A percentile compares a stretch with the other conserved stretches of the same genome.
Conservation (phyloP, 2,329 filamentous ascomycete species). For the Botrytis paeoniae region DNA sequence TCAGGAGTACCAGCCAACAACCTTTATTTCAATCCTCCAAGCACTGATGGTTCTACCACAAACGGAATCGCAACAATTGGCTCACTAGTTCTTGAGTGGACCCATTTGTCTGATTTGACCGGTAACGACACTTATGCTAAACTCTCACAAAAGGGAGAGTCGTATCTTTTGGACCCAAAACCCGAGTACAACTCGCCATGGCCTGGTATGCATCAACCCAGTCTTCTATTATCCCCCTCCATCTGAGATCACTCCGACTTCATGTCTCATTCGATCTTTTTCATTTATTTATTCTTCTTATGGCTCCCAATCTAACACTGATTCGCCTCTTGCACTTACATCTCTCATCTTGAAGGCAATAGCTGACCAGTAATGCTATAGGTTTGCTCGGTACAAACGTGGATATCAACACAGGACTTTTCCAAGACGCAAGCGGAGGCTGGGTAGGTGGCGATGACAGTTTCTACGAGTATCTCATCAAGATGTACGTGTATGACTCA, state of each 20-base stretch:
- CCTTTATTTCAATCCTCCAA: slow-evolving; percentile 56
- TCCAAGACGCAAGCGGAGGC: slow-evolving; percentile 64
- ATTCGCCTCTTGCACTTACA: not conserved
- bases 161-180: slow-evolving; percentile 64
- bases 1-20: slow-evolving; percentile 72
- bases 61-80: slow-evolving; percentile 77
- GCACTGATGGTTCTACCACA: slow-evolving; percentile 48
- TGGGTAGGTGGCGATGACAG: slow-evolving; percentile 78
- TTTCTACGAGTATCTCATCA: slow-evolving; percentile 88
- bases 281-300: not conserved
- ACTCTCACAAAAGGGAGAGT: slow-evolving; percentile 65
- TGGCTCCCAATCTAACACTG: no score
- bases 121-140: slow-evolving; percentile 63
- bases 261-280: not conserved
- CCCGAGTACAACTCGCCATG: slow-evolving; percentile 66
- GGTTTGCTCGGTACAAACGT: slow-evolving; percentile 68
- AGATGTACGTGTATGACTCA: slow-evolving; percentile 82
- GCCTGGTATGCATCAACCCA: slow-evolving; percentile 46
- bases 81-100: slow-evolving; percentile 82
- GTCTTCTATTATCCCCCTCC: not conserved
- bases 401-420: slow-evolving; percentile 61
- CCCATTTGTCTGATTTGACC: slow-evolving; percentile 71
- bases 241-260: not conserved
- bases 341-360: not conserved
- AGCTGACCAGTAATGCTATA: not conserved